Conservation (phyloP, 176 grass and related monocot genomes). For the Thinopyrum elongatum region DNA sequence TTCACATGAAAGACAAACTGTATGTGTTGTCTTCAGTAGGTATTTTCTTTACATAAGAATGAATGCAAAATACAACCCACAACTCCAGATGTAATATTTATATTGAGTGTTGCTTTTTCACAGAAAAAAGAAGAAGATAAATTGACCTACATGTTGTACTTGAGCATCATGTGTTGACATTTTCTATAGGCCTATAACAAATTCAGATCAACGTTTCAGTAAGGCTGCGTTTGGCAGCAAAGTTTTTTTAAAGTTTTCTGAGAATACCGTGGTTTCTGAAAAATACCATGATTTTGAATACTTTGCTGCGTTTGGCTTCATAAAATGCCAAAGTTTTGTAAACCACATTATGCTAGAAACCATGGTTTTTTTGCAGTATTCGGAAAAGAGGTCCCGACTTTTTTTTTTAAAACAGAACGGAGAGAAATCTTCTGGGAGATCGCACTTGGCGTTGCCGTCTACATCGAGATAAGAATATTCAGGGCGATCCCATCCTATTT, state of each 20-base stretch:
- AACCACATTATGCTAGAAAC: no score
- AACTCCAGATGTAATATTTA: neutral
- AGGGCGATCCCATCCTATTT: no score
- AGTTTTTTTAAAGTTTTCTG: conserved; percentile 14
- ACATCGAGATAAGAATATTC: no score
- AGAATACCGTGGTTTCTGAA: no score
- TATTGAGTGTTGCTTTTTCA: neutral
- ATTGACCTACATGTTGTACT: neutral
- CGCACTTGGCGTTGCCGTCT: no score
- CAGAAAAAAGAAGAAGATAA: neutral
- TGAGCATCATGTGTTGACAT: neutral
- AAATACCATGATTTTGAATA: no score
- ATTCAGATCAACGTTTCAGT: conserved; percentile 72
- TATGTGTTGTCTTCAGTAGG: conserved; percentile 15
- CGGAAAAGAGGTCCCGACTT: no score
- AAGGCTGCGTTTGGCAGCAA: conserved; percentile 11
- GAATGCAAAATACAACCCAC: neutral
- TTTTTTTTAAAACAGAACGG: no score
- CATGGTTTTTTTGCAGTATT: no score
- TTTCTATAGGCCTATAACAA: neutral
- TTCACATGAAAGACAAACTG: neutral
- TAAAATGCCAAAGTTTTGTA: no score
- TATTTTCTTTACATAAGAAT: neutral
- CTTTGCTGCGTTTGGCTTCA: no score
- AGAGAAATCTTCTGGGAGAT: no score